Conservation (phyloP, 169 alveolate species). For the Plasmodium billcollinsi region DNA sequence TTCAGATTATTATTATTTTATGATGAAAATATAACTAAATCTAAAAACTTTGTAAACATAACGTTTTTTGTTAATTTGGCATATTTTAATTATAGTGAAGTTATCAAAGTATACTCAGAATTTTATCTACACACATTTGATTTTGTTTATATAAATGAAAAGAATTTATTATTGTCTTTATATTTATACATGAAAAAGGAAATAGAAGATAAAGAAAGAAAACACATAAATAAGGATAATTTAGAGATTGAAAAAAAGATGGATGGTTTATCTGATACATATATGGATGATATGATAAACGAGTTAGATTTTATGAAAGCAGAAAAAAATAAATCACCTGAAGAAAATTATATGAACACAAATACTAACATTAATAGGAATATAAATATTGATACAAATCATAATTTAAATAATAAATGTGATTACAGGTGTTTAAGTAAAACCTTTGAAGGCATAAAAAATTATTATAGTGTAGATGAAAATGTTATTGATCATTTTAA, state of each 20-base stretch:
- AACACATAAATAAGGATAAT: background rate
- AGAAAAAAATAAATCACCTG: background rate
- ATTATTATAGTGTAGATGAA: slow-evolving; percentile 32
- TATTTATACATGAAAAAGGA: slow-evolving; percentile 29
- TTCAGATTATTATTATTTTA: slow-evolving; percentile 48
- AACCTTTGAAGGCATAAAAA: slow-evolving; percentile 20
- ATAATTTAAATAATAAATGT: no score
- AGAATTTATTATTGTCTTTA: slow-evolving; percentile 43
- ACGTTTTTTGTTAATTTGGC: slow-evolving; percentile 23
- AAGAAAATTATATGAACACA: background rate
- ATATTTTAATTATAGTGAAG: slow-evolving; percentile 35
- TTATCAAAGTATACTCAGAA: slow-evolving; percentile 32
- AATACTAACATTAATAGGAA: background rate
- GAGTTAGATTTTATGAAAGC: slow-evolving; percentile 38
- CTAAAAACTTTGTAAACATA: slow-evolving; percentile 43
- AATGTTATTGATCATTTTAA: slow-evolving; percentile 15
- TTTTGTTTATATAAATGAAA: slow-evolving; percentile 46
- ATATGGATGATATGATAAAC: slow-evolving; percentile 36
- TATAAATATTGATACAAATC: background rate
- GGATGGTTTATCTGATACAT: background rate
- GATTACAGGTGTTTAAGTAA: background rate
- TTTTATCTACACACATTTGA: slow-evolving; percentile 58
- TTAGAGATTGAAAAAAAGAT: background rate
- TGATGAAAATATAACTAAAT: slow-evolving; percentile 39
- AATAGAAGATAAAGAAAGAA: background rate